Evolutionary conservation across 2,329 filamentous ascomycete genomes (phyloP).

Genomic region (Pseudogymnoascus sp.): DNA sequence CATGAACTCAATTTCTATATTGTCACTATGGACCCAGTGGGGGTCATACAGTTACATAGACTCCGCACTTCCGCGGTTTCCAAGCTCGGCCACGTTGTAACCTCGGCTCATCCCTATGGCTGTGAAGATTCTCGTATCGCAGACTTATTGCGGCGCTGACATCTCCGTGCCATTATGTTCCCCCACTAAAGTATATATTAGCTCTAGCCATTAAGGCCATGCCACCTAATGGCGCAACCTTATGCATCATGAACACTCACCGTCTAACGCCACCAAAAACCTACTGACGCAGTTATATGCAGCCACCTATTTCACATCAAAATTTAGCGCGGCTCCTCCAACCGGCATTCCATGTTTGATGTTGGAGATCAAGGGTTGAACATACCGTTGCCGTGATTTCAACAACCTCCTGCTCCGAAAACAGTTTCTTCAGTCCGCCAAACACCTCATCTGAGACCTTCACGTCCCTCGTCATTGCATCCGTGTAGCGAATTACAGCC

Average conservation of each 20-base stretch:
- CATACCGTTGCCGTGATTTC: constrained; percentile 63
- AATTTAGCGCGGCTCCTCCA: neutral
- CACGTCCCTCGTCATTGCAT: constrained; percentile 74
- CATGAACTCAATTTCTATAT: too few relatives aligned
- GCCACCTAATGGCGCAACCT: neutral
- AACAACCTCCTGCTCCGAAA: constrained; percentile 64
- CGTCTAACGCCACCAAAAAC: constrained; percentile 74
- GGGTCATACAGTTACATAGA: neutral
- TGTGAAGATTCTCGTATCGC: neutral
- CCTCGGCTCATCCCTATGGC: neutral
- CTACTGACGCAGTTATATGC: constrained; percentile 80
- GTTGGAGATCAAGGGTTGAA: constrained; percentile 8
- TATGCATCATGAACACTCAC: constrained; percentile 34
- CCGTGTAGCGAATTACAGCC: constrained; percentile 63
- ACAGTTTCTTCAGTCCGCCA: constrained; percentile 48
- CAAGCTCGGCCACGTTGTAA: neutral
- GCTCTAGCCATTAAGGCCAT: neutral
- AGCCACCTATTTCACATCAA: constrained; percentile 40
- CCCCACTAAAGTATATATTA: constrained; percentile 2
- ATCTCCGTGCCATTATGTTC: constrained; percentile 1
- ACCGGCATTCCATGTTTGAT: neutral
- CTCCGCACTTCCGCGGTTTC: neutral
- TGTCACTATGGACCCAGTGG: neutral
- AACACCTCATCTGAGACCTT: constrained; percentile 62
- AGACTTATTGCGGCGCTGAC: neutral